Evolutionary conservation across 257 asterid species (phyloP).

Genomic region (Scutellaria baicalensis): DNA sequence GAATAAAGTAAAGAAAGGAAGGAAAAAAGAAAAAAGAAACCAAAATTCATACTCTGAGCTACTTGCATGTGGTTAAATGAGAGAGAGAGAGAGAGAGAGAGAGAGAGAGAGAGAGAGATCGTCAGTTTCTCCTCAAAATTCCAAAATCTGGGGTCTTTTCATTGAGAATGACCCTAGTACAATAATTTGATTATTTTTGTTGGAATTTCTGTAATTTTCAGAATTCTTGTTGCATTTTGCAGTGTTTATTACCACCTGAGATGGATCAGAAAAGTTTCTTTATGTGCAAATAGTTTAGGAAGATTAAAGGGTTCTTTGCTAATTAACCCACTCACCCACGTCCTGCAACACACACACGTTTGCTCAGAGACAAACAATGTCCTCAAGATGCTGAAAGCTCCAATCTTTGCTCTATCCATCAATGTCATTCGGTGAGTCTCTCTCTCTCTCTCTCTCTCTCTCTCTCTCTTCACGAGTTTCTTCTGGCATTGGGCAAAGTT

Average conservation of each 20-base stretch:
- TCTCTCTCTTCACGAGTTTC: not conserved
- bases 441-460: not conserved
- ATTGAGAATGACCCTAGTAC: not conserved
- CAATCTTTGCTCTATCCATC: conserved; percentile 16
- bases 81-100: not conserved
- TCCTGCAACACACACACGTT: not conserved
- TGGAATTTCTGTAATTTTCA: not conserved
- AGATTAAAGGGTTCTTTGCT: conserved; percentile 12
- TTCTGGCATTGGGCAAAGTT: not conserved
- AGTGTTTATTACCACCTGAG: conserved; percentile 21
- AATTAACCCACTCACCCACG: conserved; percentile 17
- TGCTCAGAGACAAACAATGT: not conserved
- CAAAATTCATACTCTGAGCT: not conserved
- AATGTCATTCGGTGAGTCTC: conserved; percentile 25
- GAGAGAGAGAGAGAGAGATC: not conserved
- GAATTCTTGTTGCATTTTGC: not conserved
- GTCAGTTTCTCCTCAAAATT: conserved; percentile 15
- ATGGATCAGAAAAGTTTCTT: conserved; percentile 18
- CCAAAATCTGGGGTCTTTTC: conserved; percentile 15
- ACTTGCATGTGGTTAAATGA: not conserved
- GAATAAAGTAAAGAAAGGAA: too few species aligned
- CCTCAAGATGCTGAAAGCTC: conserved; percentile 18
- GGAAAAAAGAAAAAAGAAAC: not conserved
- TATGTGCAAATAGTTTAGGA: conserved; percentile 4
- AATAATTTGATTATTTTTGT: not conserved